Conservation (phyloP, 1,139 yeast genomes). For the Debaryomycetaceae sp. region DNA sequence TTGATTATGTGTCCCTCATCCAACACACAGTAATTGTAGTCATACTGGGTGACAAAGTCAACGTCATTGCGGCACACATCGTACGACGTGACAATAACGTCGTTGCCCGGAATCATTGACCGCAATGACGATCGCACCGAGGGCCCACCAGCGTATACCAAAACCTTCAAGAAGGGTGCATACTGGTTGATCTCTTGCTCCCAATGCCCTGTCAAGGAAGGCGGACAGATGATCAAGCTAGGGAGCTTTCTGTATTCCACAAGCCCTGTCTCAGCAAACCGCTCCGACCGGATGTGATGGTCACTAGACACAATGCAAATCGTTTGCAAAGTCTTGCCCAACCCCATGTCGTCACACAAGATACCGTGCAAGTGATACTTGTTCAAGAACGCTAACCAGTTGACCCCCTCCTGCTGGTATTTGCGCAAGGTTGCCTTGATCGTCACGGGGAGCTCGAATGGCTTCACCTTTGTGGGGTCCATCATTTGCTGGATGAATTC, state of each 20-base stretch:
- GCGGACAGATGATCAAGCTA: constrained; percentile 88
- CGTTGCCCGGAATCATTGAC: constrained; percentile 51
- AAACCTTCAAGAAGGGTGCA: constrained; percentile 79
- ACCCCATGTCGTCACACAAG: constrained; percentile 98
- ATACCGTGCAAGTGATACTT: constrained; percentile 95
- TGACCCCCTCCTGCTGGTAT: constrained; percentile 97
- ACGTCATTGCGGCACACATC: constrained; percentile 95
- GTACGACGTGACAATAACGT: constrained; percentile 89
- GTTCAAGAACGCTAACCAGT: constrained; percentile 95
- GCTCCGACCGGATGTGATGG: constrained; percentile 79
- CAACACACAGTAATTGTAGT: constrained; percentile 89
- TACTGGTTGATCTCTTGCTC: constrained; percentile 89
- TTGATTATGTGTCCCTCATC: constrained; percentile 98
- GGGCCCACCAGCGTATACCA: constrained; percentile 93
- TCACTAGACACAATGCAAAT: constrained; percentile 96
- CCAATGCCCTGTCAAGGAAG: constrained; percentile 98
- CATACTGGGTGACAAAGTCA: constrained; percentile 52
- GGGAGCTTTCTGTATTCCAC: constrained; percentile 76
- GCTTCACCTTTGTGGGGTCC: constrained; percentile 91
- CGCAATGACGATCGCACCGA: constrained; percentile 60
- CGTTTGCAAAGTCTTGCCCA: constrained; percentile 95
- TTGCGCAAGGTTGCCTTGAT: constrained; percentile 91
- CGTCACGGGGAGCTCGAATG: constrained; percentile 84
- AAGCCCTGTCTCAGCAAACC: constrained; percentile 54
- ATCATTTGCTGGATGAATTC: constrained; percentile 96